Conservation (phyloP, 1,139 yeast genomes). For the Candida sp. region DNA sequence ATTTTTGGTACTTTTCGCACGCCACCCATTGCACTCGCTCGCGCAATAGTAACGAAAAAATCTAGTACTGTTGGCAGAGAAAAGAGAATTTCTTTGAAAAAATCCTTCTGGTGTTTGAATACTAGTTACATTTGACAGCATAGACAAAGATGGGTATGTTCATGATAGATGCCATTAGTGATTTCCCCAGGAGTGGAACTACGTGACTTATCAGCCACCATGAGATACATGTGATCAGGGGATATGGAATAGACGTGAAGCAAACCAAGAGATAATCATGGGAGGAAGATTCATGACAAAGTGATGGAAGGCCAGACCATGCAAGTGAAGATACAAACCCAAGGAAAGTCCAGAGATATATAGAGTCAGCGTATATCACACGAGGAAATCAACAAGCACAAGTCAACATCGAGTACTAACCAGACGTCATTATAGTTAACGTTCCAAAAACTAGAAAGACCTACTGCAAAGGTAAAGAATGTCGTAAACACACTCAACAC, state of each 20-base stretch:
- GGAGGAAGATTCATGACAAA: background rate
- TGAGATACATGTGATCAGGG: background rate
- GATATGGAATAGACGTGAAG: background rate
- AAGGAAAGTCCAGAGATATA: background rate
- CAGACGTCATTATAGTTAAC: slow-evolving; percentile 67
- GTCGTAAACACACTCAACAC: slow-evolving; percentile 99
- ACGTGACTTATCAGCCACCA: background rate
- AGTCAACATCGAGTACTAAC: slow-evolving; percentile 22
- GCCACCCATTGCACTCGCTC: background rate
- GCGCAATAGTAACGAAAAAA: slow-evolving; percentile 1
- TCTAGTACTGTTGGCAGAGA: background rate
- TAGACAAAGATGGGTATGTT: slow-evolving; percentile 12
- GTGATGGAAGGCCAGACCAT: background rate
- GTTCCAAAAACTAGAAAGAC: slow-evolving; percentile 99
- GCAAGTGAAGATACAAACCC: background rate
- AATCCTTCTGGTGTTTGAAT: slow-evolving; percentile 1
- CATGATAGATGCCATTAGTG: background rate
- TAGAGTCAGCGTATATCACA: background rate
- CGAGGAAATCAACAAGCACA: background rate
- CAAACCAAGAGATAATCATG: background rate
- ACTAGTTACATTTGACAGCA: slow-evolving; percentile 6
- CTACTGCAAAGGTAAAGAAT: slow-evolving; percentile 99
- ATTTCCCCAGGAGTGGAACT: background rate
- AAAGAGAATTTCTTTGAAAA: slow-evolving; percentile 5
- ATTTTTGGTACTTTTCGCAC: slow-evolving; percentile 1